These are phyloP conservation scores for Lentinula sp. DNA, from an alignment of 768 basidiomycete genomes.

Conservation along the genomic window DNA sequence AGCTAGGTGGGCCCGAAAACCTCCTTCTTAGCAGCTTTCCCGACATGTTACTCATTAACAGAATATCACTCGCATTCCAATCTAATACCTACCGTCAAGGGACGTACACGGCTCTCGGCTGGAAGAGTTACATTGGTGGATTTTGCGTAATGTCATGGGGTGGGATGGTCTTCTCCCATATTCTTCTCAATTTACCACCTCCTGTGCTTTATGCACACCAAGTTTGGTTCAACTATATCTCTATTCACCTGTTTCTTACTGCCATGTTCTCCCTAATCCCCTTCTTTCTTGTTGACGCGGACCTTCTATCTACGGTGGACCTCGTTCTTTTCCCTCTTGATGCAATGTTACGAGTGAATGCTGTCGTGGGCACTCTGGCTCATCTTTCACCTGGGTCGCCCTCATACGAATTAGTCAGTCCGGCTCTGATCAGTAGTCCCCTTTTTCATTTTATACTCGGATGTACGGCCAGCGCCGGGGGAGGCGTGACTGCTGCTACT, in stretches of 20 bases:
- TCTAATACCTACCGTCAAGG: slow-evolving; percentile 25
- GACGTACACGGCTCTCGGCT: slow-evolving; percentile 21
- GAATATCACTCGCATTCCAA: slow-evolving; percentile 40
- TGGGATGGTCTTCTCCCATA: slow-evolving; percentile 36
- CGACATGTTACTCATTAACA: slow-evolving; percentile 1
- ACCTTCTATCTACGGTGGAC: slow-evolving; percentile 29
- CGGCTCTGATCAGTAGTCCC: slow-evolving; percentile 29
- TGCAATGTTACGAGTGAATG: slow-evolving; percentile 37
- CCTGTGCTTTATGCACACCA: slow-evolving; percentile 39
- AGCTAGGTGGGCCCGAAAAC: slow-evolving; percentile 11
- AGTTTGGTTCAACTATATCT: slow-evolving; percentile 42
- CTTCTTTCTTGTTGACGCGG: neutral
- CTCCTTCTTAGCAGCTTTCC: neutral
- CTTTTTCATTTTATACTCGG: slow-evolving; percentile 43
- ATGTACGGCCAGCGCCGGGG: slow-evolving; percentile 39
- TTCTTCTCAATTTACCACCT: slow-evolving; percentile 37
- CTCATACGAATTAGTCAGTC: slow-evolving; percentile 19
- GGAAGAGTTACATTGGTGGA: slow-evolving; percentile 38
- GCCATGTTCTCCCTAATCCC: slow-evolving; percentile 27
- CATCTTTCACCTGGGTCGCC: slow-evolving; percentile 23
- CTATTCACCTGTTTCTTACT: slow-evolving; percentile 39
- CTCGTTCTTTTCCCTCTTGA: slow-evolving; percentile 45
- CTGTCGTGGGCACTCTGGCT: slow-evolving; percentile 29
- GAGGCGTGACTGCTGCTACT: slow-evolving; percentile 37
- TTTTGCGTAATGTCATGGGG: slow-evolving; percentile 49